Evolutionary conservation across 192 early-diverging fungal species (phyloP).

Genomic region (Funneliformis mosseae): DNA sequence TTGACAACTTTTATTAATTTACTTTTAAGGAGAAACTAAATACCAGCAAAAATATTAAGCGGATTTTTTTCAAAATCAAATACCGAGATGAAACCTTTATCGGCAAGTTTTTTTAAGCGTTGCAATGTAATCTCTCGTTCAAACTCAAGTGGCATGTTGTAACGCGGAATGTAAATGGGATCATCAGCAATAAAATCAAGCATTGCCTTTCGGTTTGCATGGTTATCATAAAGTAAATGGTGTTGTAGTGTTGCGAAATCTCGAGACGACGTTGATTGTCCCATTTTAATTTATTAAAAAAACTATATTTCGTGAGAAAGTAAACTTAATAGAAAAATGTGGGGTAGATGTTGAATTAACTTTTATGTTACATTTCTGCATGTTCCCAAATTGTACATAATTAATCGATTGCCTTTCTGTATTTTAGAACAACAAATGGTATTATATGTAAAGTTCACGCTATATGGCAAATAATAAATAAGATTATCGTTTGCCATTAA

Average conservation of each 20-base stretch:
- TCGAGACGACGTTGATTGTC: background rate
- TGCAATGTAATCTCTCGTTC: constrained; percentile 67
- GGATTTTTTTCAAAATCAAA: constrained; percentile 73
- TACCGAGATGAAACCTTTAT: constrained; percentile 62
- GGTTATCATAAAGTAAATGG: constrained; percentile 58
- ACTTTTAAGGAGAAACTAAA: background rate
- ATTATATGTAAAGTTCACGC: too few species aligned
- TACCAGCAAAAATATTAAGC: constrained; percentile 63
- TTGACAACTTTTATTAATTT: too few species aligned
- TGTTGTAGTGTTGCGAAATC: constrained; percentile 5
- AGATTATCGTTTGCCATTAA: too few species aligned
- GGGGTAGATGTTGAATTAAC: too few species aligned
- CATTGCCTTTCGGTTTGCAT: constrained; percentile 54
- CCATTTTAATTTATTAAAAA: background rate
- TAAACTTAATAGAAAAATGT: too few species aligned
- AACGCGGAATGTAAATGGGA: constrained; percentile 64
- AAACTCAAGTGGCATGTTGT: constrained; percentile 59
- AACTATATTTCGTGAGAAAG: too few species aligned
- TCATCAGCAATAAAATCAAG: constrained; percentile 53
- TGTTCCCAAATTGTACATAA: too few species aligned
- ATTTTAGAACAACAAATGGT: too few species aligned
- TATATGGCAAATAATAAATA: too few species aligned
- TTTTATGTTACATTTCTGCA: too few species aligned
- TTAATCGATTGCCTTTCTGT: too few species aligned
- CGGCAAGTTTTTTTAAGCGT: constrained; percentile 52